phyloP scores from a whole-genome alignment of 2,329 filamentous ascomycete genomes.

The Cyphellophora europaea region DNA sequence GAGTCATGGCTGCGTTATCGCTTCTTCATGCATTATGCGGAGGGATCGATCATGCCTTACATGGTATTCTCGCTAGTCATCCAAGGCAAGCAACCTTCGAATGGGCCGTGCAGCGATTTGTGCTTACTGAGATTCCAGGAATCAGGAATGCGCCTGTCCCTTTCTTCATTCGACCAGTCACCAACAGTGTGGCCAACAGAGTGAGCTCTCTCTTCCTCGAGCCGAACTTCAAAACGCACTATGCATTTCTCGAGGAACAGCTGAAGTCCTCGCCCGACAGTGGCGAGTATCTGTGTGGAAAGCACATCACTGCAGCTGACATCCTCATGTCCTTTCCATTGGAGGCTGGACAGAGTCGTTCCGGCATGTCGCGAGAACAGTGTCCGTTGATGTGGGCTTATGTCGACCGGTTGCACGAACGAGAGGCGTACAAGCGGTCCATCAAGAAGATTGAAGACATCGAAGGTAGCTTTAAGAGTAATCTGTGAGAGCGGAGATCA shows the following conservation, averaged over 20 bases:
- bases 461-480: constrained; percentile 25
- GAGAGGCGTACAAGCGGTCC: constrained; percentile 30
- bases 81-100: constrained; percentile 32
- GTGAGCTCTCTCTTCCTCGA: constrained; percentile 30
- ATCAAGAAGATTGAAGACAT: constrained; percentile 31
- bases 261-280: constrained; percentile 31
- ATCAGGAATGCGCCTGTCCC: constrained; percentile 48
- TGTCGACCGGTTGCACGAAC: constrained; percentile 25
- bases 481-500: constrained; percentile 4
- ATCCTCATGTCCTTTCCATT: constrained; percentile 39
- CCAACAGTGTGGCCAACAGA: constrained; percentile 41
- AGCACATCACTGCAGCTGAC: constrained; percentile 34
- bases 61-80: constrained; percentile 58
- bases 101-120: too few species aligned
- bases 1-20: constrained; percentile 52
- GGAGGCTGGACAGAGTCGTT: constrained; percentile 25
- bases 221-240: constrained; percentile 31
- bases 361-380: constrained; percentile 25
- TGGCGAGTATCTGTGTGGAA: constrained; percentile 33
- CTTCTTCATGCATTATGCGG: constrained; percentile 73
- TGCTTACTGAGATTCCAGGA: too few species aligned
- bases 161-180: constrained; percentile 61
- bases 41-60: constrained; percentile 72
- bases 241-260: constrained; percentile 36
- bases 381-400: constrained; percentile 30